Conservation (phyloP, 371 early-diverging fungal species). For the Aphelidium insulamus region DNA sequence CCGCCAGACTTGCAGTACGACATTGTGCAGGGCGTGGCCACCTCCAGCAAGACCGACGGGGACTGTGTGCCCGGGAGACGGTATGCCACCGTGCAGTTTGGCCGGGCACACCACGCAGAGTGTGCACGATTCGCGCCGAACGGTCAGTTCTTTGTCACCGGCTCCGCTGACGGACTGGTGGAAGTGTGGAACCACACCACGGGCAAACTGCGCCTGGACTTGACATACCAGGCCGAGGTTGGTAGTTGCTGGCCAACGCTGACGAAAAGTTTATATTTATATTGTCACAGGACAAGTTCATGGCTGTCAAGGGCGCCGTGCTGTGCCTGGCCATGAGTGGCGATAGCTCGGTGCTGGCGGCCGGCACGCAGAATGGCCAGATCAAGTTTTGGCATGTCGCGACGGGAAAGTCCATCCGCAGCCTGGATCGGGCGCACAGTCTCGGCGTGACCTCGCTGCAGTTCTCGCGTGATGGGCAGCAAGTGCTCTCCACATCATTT, state of each 20-base stretch:
- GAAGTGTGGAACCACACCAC: constrained; percentile 80
- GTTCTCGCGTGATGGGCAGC: constrained; percentile 46
- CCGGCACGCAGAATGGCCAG: constrained; percentile 64
- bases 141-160: constrained; percentile 63
- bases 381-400: constrained; percentile 64
- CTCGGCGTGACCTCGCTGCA: constrained; percentile 55
- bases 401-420: constrained; percentile 44
- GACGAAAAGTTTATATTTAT: background rate
- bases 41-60: constrained; percentile 30
- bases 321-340: constrained; percentile 45
- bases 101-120: constrained; percentile 62
- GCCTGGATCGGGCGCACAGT: constrained; percentile 55
- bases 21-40: constrained; percentile 40
- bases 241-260: constrained; percentile 1
- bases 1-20: constrained; percentile 39
- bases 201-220: constrained; percentile 64
- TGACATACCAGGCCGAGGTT: constrained; percentile 70
- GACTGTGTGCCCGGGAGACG: constrained; percentile 40
- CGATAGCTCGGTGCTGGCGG: constrained; percentile 53
- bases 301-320: constrained; percentile 75
- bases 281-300: constrained; percentile 40
- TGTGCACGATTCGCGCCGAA: constrained; percentile 50
- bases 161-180: constrained; percentile 76
- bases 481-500: constrained; percentile 53
- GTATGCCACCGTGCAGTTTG: constrained; percentile 57